Percentiles rank a stretch among this genome's conserved stretches.
Conservation (phyloP, 2,329 filamentous ascomycete species). For the Elsinoe batatas region DNA sequence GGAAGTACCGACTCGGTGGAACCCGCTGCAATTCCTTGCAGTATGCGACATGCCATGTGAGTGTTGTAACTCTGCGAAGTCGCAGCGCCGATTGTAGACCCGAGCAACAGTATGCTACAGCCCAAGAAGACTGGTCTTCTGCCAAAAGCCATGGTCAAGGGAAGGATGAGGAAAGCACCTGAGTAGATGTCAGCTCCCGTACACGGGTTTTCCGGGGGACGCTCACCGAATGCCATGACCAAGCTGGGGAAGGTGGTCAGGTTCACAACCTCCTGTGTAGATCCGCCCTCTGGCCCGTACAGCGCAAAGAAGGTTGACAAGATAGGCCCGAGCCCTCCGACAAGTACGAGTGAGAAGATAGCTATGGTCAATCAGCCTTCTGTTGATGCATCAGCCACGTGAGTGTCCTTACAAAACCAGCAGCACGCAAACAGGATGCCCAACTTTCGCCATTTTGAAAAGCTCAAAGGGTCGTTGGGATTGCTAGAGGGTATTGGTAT, state of each 20-base stretch:
- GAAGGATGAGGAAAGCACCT: slow-evolving; percentile 30
- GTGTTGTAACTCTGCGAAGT: slow-evolving; percentile 26
- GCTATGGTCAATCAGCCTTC: neutral
- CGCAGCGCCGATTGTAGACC: slow-evolving; percentile 28
- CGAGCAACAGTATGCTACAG: slow-evolving; percentile 23
- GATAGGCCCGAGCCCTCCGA: slow-evolving; percentile 40
- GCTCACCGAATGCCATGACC: slow-evolving; percentile 31
- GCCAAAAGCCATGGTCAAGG: slow-evolving; percentile 31
- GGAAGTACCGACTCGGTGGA: slow-evolving; percentile 33
- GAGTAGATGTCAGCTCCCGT: neutral
- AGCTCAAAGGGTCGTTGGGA: slow-evolving; percentile 25
- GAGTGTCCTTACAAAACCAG: slow-evolving; percentile 21
- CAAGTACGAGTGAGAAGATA: slow-evolving; percentile 35
- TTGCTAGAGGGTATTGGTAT: slow-evolving; percentile 20
- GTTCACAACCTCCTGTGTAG: slow-evolving; percentile 24
- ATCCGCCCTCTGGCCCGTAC: slow-evolving; percentile 23
- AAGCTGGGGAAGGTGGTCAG: slow-evolving; percentile 31
- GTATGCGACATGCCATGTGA: slow-evolving; percentile 30
- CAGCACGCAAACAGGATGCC: slow-evolving; percentile 24
- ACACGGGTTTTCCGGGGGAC: neutral
- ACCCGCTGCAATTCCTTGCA: slow-evolving; percentile 30
- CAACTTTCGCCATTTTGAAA: slow-evolving; percentile 24
- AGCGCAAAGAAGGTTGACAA: slow-evolving; percentile 27
- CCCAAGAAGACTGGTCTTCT: slow-evolving; percentile 29
- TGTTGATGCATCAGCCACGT: slow-evolving; percentile 9